Percentiles rank a stretch among this genome's conserved stretches.
Conservation (phyloP, 768 basidiomycete species). For the Melanogaster broomeanus region DNA sequence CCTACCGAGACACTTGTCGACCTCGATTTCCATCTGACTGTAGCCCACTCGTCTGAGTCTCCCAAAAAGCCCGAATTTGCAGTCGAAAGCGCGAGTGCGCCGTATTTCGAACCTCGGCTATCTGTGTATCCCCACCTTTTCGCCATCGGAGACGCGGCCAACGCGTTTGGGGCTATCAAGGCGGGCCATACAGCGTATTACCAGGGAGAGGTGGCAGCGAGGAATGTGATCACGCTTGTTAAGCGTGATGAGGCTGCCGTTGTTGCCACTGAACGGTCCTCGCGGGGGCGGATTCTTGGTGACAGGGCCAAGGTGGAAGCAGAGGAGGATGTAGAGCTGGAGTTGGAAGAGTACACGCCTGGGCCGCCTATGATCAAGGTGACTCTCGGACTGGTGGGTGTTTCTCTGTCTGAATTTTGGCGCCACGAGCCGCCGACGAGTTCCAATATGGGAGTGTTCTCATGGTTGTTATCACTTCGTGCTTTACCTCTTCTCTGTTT, state of each 20-base stretch:
- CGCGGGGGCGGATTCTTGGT: neutral
- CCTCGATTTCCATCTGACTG: neutral
- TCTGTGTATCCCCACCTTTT: slow-evolving; percentile 54
- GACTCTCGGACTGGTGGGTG: slow-evolving; percentile 56
- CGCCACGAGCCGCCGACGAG: neutral
- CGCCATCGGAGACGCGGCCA: slow-evolving; percentile 62
- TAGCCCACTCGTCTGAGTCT: neutral
- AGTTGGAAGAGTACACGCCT: slow-evolving; percentile 49
- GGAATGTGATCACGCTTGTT: slow-evolving; percentile 54
- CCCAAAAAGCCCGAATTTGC: neutral
- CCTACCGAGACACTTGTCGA: slow-evolving; percentile 14
- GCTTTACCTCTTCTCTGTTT: no score
- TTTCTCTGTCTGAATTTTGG: neutral
- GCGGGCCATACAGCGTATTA: slow-evolving; percentile 60
- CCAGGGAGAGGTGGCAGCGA: slow-evolving; percentile 53
- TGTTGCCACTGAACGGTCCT: neutral
- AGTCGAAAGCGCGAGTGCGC: slow-evolving; percentile 5
- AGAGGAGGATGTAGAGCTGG: neutral
- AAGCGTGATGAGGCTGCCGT: slow-evolving; percentile 14
- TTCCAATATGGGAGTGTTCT: neutral
- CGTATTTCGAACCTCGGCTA: slow-evolving; percentile 15
- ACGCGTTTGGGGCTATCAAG: slow-evolving; percentile 63
- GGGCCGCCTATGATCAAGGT: slow-evolving; percentile 59
- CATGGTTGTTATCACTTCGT: neutral
- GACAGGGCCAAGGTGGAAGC: neutral